Percentiles rank a stretch among this genome's conserved stretches.
Evolutionary conservation across 129 eudicot species (phyloP).

Genomic region (Flaveria trinervia): DNA sequence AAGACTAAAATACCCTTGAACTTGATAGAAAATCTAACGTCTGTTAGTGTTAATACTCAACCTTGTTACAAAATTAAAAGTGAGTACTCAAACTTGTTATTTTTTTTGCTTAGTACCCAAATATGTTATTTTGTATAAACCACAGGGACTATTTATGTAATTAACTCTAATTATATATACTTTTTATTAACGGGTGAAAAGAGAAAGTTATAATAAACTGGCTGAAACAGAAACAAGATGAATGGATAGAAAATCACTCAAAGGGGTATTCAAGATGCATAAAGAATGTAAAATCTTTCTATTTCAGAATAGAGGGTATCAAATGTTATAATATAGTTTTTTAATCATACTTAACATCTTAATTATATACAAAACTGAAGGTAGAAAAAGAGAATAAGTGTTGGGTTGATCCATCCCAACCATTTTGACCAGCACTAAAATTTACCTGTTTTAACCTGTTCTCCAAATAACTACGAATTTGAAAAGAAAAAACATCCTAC

Average conservation of each 20-base stretch:
- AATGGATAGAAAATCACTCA: not conserved
- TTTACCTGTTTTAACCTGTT: not conserved
- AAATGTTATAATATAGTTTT: not conserved
- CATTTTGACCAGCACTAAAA: not conserved
- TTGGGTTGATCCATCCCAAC: not conserved
- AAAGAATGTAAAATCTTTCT: not conserved
- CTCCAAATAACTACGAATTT: not conserved
- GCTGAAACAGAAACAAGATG: not conserved
- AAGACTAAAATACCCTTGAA: no score
- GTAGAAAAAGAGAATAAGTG: not conserved
- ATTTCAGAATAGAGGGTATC: not conserved
- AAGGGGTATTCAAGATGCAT: not conserved
- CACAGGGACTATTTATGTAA: no score
- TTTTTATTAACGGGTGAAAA: not conserved
- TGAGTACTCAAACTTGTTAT: no score
- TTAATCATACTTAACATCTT: not conserved
- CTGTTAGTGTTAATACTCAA: no score
- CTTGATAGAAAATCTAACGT: no score
- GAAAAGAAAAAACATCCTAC: conserved; percentile 18
- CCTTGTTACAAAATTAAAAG: no score
- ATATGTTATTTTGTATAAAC: no score
- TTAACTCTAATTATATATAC: no score
- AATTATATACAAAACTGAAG: not conserved
- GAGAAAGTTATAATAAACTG: not conserved
- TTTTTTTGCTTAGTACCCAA: no score